Evolutionary conservation across 805 yeast species (phyloP), one percentile per base, ranked within the genome.

Genomic region (Lachancea meyersii): DNA sequence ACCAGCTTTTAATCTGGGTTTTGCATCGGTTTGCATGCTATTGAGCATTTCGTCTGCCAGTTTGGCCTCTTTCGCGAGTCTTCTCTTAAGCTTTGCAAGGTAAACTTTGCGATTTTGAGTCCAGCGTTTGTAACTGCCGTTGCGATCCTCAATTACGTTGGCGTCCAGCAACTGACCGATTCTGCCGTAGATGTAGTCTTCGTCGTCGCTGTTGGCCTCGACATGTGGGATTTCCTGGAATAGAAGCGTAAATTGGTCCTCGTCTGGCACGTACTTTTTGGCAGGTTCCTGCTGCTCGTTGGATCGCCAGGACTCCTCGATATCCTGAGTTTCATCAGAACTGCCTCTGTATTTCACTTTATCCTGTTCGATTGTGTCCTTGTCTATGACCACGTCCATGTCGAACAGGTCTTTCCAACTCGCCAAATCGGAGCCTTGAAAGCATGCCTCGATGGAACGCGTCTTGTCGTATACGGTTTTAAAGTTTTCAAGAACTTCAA

Each of bases 171-270:
- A 65, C 11, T 66, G 65, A 24, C 70, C 65, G 22, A 86, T 73
- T 1, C 79, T 69, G 2, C 58, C 59, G 43, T 72, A 75, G 34
- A 84, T 70, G 30, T 96, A 70, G 24, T 61, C 63, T 53, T 85
- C 94, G 51, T 81, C 87, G 0, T 58, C 67, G 28, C 69, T 72
- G 30, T 65, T 65, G 34, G 81, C 71, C 48, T 82, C 88, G 40
- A 84, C 70, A 61, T 88, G 96, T 8, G 93, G 83, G 3, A 88
- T 80, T 26, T 71, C 69, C 57, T 86, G 95, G 55, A 87, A 83
- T 5, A 87, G 65, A 39, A 69, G 68, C 35, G 80, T 67, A 52
- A 87, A 76, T 52, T 85, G 86, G 4, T 95, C 95, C 11, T 76
- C 72, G 24, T 42, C 45, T 2, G 45, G 38, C 4, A 7, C 19